phyloP scores from a whole-genome alignment of 257 asterid species.

The Scutellaria minor region DNA sequence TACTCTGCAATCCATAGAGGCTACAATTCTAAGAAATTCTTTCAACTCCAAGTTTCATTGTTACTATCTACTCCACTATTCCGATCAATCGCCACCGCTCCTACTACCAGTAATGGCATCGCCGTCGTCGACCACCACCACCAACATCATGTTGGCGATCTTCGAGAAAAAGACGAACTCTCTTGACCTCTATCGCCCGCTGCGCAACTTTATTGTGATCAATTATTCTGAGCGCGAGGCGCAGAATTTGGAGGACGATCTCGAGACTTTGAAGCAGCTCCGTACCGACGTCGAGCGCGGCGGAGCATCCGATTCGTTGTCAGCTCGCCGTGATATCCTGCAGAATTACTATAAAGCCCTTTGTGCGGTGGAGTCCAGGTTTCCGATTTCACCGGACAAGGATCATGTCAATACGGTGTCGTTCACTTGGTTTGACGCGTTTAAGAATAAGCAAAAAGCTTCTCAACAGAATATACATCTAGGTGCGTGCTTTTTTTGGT shows the following conservation, averaged over 20 bases:
- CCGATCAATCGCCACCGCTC: slow-evolving; percentile 41
- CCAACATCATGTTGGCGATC: slow-evolving; percentile 84
- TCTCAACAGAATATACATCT: slow-evolving; percentile 88
- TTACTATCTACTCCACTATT: background rate
- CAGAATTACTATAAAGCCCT: slow-evolving; percentile 91
- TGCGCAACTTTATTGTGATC: slow-evolving; percentile 78
- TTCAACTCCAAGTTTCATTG: background rate
- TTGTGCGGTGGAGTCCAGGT: slow-evolving; percentile 90
- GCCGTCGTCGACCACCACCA: slow-evolving; percentile 60
- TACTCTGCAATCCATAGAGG: no score
- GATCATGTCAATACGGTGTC: slow-evolving; percentile 80
- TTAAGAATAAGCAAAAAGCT: slow-evolving; percentile 77
- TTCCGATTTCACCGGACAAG: slow-evolving; percentile 86
- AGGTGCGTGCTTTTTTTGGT: slow-evolving; percentile 48
- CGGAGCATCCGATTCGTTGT: slow-evolving; percentile 57
- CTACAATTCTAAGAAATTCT: background rate
- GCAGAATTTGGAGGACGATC: slow-evolving; percentile 87
- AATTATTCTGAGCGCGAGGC: slow-evolving; percentile 95
- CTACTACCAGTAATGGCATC: slow-evolving; percentile 56
- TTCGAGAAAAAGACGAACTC: slow-evolving; percentile 83
- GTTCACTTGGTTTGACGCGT: slow-evolving; percentile 95
- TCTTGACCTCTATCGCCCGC: slow-evolving; percentile 83
- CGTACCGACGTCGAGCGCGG: slow-evolving; percentile 80
- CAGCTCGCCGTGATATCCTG: slow-evolving; percentile 90
- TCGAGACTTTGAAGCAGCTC: slow-evolving; percentile 70